phyloP scores from a whole-genome alignment of 2,329 filamentous ascomycete species.

The Fusarium sp. region DNA sequence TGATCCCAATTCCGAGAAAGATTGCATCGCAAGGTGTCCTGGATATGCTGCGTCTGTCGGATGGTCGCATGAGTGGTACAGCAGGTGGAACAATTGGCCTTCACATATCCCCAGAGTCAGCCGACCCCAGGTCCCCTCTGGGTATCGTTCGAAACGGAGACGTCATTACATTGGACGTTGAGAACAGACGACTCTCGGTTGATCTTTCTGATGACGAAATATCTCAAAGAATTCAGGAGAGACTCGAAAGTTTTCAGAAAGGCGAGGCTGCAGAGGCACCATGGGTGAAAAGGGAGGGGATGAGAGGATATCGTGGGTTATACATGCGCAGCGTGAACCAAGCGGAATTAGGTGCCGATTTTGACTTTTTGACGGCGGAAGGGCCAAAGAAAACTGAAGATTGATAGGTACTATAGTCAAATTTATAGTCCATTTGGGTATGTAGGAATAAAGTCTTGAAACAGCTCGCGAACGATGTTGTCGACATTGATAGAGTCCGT shows the following conservation, averaged over 20 bases:
- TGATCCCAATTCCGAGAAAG: conserved; percentile 77
- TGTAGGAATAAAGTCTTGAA: conserved; percentile 56
- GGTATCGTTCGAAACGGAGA: conserved; percentile 84
- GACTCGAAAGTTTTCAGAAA: conserved; percentile 61
- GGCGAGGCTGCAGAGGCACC: conserved; percentile 43
- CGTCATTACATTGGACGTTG: conserved; percentile 81
- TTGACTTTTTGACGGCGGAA: conserved; percentile 69
- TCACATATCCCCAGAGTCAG: conserved; percentile 88
- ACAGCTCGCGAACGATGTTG: conserved; percentile 52
- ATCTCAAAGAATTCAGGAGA: conserved; percentile 68
- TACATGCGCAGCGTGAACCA: conserved; percentile 72
- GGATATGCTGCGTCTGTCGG: conserved; percentile 87
- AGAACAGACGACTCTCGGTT: conserved; percentile 69
- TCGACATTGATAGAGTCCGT: conserved; percentile 52
- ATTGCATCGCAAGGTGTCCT: conserved; percentile 79
- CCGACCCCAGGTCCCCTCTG: conserved; percentile 79
- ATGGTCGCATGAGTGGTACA: conserved; percentile 88
- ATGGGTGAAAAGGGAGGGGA: conserved; percentile 12
- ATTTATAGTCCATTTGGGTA: conserved; percentile 19
- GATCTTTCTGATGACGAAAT: conserved; percentile 80
- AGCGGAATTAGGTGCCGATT: conserved; percentile 70
- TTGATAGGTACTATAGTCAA: neutral
- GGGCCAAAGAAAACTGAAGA: conserved; percentile 44
- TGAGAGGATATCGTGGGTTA: conserved; percentile 69
- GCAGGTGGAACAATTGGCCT: conserved; percentile 91